Conservation (phyloP, 2,329 filamentous ascomycete species). For the Nannizziopsis arthrosporioides region DNA sequence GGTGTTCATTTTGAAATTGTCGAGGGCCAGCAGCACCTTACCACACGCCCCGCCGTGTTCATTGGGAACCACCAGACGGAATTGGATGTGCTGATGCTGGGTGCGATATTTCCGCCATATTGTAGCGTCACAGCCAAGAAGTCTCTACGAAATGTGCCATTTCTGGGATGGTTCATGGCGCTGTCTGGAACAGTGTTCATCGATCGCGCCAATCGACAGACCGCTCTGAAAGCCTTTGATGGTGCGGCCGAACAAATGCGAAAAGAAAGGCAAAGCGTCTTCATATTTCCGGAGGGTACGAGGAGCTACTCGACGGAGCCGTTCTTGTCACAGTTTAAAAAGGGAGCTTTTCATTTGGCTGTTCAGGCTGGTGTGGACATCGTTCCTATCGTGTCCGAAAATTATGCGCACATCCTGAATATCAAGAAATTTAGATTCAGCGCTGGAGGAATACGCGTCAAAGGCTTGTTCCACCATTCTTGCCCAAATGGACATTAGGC, state of each 20-base stretch:
- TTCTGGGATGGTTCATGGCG: slow-evolving; percentile 90
- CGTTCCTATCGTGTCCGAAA: slow-evolving; percentile 70
- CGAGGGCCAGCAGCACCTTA: slow-evolving; percentile 53
- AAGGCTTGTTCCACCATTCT: slow-evolving; percentile 42
- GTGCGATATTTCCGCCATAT: slow-evolving; percentile 76
- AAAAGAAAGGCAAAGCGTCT: slow-evolving; percentile 49
- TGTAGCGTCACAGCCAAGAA: slow-evolving; percentile 90
- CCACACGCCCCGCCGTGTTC: slow-evolving; percentile 72
- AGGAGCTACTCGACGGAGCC: slow-evolving; percentile 77
- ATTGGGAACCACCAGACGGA: slow-evolving; percentile 94
- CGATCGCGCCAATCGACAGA: slow-evolving; percentile 72
- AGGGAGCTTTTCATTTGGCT: slow-evolving; percentile 93
- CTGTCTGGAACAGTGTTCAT: slow-evolving; percentile 89
- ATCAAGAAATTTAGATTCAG: slow-evolving; percentile 54
- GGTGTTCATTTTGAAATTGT: slow-evolving; percentile 65
- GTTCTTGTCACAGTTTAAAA: slow-evolving; percentile 87
- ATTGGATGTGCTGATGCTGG: slow-evolving; percentile 86
- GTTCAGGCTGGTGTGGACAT: slow-evolving; percentile 89
- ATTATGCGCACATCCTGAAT: slow-evolving; percentile 63
- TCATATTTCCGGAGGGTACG: slow-evolving; percentile 64
- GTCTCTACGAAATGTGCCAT: slow-evolving; percentile 62
- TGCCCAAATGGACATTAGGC: not conserved
- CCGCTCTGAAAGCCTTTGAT: slow-evolving; percentile 74
- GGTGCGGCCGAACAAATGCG: slow-evolving; percentile 72
- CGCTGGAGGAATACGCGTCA: slow-evolving; percentile 59